phyloP scores from a whole-genome alignment of 371 early-diverging fungal genomes.

The Haplosporangium sp. region DNA sequence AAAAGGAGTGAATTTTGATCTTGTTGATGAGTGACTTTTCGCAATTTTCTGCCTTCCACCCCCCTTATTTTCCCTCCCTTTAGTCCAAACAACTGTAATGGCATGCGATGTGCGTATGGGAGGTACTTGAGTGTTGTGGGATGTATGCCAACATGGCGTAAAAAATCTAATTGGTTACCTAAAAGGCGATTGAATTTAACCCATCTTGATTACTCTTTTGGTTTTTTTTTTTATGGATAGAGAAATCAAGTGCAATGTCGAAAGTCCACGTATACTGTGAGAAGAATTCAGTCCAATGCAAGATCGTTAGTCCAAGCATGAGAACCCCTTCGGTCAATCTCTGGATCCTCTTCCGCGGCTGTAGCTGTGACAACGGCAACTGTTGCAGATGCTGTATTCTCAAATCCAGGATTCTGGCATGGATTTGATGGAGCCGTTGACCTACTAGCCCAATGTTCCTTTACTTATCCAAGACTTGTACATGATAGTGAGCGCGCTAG shows the following conservation, averaged over 20 bases:
- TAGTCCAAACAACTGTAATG: too few species aligned
- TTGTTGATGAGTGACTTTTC: too few species aligned
- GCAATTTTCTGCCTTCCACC: too few species aligned
- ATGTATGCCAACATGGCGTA: too few species aligned
- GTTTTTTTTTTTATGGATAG: slow-evolving; percentile 9
- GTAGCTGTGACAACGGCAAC: slow-evolving; percentile 50
- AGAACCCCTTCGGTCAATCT: slow-evolving; percentile 40
- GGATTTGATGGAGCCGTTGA: slow-evolving; percentile 21
- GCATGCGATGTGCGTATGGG: too few species aligned
- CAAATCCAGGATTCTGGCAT: neutral
- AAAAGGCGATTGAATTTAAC: neutral
- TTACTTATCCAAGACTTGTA: neutral
- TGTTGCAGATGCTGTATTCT: slow-evolving; percentile 30
- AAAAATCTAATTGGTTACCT: too few species aligned
- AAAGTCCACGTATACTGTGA: slow-evolving; percentile 53
- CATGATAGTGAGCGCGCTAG: slow-evolving; percentile 22
- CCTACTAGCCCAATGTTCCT: neutral
- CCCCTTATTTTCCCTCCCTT: too few species aligned
- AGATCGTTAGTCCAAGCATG: slow-evolving; percentile 49
- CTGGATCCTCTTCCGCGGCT: slow-evolving; percentile 48
- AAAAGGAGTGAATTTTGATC: neutral
- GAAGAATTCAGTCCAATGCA: slow-evolving; percentile 46
- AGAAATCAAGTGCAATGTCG: slow-evolving; percentile 53
- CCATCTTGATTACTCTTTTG: neutral
- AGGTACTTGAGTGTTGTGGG: too few species aligned